Evolutionary conservation across 139 green algal species (phyloP), one percentile per base, ranked within the genome.

Genomic region (Yamagishiella unicocca): DNA sequence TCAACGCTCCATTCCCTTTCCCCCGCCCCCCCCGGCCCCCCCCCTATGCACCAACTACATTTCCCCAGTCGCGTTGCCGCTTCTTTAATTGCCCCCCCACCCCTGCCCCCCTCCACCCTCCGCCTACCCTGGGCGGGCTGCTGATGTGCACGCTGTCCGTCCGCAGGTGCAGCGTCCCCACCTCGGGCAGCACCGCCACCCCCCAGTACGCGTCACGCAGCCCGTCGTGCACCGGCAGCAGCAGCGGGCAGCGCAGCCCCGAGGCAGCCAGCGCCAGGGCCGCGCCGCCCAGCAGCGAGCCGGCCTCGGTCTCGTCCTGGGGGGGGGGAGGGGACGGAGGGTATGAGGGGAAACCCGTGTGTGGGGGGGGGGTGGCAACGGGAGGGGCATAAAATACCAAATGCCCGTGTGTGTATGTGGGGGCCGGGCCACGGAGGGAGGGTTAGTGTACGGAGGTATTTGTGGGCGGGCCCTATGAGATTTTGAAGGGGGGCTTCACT

Each of bases 151-250:
- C 68, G 64, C 89, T 93, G 88, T 97, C 94, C 1, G 89, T 86
- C 0, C 87, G 64, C 33, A 96, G 79, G 33, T 85, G 85, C 17
- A 94, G 50, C 0, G 58, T 84, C 24, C 68, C 43, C 29, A 25
- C n/a, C 31, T 45, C 76, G 2, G 45, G 73, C 55, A 92, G 43
- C 71, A 88, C 83, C 50, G 89, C 91, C 19, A 93, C 62, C n/a
- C 95, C 95, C n/a, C 75, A 91, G 83, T 94, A 94, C 3, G 91
- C 94, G 84, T 98, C 95, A 1, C 96, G 76, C 81, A 96, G 83
- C 0, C 88, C 90, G 66, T 98, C 94, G 70, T 97, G 93, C 75
- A 98, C 93, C 0, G 96, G 96, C 66, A 98, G 43, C 40, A 97
- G 90, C 35, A 94, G 84, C 12, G 94, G 95, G 89, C 92, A 95